Evolutionary conservation across 331 rosid species (phyloP).

Genomic region (Cydonia oblonga): DNA sequence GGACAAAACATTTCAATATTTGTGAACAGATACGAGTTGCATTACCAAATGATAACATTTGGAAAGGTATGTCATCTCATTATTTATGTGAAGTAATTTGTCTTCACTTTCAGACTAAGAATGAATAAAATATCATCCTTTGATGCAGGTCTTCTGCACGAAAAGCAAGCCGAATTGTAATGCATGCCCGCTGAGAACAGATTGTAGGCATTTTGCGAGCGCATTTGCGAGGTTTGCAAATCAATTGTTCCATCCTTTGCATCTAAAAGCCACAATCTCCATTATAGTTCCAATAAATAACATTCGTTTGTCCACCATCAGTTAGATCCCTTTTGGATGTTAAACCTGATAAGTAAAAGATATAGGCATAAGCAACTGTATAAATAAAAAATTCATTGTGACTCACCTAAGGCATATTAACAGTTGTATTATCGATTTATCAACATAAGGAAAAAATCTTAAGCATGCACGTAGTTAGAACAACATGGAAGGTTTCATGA

Average conservation of each 20-base stretch:
- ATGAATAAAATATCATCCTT: constrained; percentile 10
- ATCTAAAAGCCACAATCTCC: not conserved
- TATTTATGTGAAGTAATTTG: constrained; percentile 3
- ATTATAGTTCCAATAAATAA: not conserved
- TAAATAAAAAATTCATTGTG: too few species aligned
- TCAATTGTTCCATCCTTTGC: constrained; percentile 9
- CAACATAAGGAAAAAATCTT: not conserved
- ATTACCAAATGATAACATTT: constrained; percentile 98
- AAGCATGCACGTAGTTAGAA: not conserved
- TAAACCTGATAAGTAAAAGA: not conserved
- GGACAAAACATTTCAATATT: constrained; percentile 14
- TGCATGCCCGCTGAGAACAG: constrained; percentile 99
- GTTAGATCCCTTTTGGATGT: not conserved
- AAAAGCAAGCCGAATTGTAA: constrained; percentile 97
- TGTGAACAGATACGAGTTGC: constrained; percentile 83
- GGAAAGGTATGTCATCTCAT: constrained; percentile 66
- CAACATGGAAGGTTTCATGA: not conserved
- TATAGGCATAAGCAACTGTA: too few species aligned
- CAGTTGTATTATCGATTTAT: too few species aligned
- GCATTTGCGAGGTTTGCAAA: constrained; percentile 86
- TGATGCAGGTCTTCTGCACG: constrained; percentile 85
- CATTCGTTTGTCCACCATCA: not conserved
- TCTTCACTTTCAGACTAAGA: constrained; percentile 14
- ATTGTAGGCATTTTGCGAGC: constrained; percentile 96
- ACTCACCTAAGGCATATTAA: too few species aligned